phyloP scores from a whole-genome alignment of 2,329 filamentous ascomycete species.

The Fusarium praegraminearum region DNA sequence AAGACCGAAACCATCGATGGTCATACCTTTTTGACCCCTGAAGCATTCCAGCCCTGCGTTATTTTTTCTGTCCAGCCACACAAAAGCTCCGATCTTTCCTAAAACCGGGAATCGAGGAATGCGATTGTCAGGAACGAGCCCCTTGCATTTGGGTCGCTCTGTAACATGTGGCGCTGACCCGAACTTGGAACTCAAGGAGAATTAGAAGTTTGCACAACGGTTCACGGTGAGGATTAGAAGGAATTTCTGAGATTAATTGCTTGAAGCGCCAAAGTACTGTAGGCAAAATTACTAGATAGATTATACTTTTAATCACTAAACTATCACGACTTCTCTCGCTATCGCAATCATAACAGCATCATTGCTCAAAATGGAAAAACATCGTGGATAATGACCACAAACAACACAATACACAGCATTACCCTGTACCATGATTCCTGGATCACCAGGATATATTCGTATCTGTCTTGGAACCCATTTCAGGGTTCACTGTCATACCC shows the following conservation, averaged over 20 bases:
- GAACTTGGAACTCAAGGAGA: neutral
- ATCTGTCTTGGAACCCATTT: fast-evolving
- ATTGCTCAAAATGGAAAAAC: fast-evolving
- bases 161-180: constrained; percentile 8
- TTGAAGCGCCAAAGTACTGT: no score
- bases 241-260: fast-evolving
- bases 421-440: neutral
- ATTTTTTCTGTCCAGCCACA: constrained; percentile 7
- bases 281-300: fast-evolving
- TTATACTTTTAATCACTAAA: fast-evolving
- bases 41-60: constrained; percentile 19
- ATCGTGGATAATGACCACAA: neutral
- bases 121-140: neutral
- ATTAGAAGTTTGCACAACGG: constrained; percentile 12
- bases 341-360: fast-evolving
- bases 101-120: constrained; percentile 21
- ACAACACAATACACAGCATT: neutral
- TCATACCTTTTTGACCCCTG: neutral
- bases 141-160: neutral
- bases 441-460: neutral
- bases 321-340: fast-evolving
- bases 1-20: constrained; percentile 11
- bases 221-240: neutral
- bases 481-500: neutral
- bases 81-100: constrained; percentile 9